Conservation (phyloP, 2,329 filamentous ascomycete species). For the Byssothecium circinans region DNA sequence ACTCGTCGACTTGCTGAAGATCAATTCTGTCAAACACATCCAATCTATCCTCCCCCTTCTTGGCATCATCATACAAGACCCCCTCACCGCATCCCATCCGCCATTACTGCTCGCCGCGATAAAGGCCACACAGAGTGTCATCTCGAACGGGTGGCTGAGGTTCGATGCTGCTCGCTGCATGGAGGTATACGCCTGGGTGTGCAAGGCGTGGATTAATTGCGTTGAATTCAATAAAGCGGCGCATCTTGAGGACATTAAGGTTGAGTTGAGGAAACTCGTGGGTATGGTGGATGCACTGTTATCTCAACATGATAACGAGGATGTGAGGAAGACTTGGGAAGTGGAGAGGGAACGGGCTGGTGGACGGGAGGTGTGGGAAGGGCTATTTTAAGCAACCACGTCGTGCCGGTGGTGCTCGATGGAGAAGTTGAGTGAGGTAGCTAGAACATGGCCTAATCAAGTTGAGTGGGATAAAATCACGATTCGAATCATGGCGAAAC, state of each 20-base stretch:
- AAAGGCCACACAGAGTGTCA: not conserved
- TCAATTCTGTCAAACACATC: conserved; percentile 68
- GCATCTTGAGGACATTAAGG: not conserved
- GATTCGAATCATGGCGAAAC: too few species aligned
- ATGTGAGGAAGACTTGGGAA: not conserved
- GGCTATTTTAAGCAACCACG: not conserved
- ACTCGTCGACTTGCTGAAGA: conserved; percentile 60
- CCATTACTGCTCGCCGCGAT: not conserved
- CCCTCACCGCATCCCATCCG: not conserved
- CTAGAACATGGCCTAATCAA: too few species aligned
- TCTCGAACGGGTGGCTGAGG: conserved; percentile 1
- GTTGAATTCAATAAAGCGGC: not conserved
- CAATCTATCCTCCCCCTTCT: conserved; percentile 70
- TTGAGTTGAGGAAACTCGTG: not conserved
- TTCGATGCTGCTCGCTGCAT: not conserved
- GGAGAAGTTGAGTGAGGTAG: too few species aligned
- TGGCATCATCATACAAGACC: conserved; percentile 64
- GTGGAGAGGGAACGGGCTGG: not conserved
- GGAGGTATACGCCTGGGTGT: not conserved
- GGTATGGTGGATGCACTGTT: not conserved
- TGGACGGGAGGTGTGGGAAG: not conserved
- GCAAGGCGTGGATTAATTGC: conserved; percentile 1
- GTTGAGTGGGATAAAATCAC: too few species aligned
- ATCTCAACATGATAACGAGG: not conserved
- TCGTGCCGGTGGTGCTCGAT: too few species aligned